A percentile compares a stretch with the other conserved stretches of the same genome.
These are phyloP conservation scores for Theileria sp. DNA, from an alignment of 169 alveolate genomes.

Conservation along the genomic window DNA sequence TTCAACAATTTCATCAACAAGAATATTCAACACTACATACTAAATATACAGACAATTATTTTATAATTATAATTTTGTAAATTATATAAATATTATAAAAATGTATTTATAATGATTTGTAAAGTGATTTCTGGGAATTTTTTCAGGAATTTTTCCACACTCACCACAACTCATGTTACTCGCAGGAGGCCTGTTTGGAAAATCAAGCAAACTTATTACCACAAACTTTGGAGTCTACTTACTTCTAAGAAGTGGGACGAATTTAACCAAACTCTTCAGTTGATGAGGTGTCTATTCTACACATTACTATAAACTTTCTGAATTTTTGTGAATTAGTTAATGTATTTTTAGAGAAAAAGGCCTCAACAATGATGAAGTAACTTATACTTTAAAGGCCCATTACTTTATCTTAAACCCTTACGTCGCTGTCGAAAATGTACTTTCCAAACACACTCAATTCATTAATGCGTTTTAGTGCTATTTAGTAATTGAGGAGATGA, in stretches of 20 bases:
- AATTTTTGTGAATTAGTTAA: conserved; percentile 35
- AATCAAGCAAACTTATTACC: conserved; percentile 63
- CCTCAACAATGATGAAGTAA: conserved; percentile 78
- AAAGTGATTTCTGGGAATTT: conserved; percentile 4
- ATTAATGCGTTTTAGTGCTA: conserved; percentile 68
- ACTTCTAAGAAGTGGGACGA: conserved; percentile 47
- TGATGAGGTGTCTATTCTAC: conserved; percentile 35
- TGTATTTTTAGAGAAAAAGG: conserved; percentile 59
- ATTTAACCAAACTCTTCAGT: conserved; percentile 45
- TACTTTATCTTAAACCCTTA: conserved; percentile 71
- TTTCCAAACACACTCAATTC: not conserved
- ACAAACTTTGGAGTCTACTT: conserved; percentile 56
- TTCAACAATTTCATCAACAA: conserved; percentile 11
- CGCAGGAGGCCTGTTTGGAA: conserved; percentile 49
- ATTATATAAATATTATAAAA: not conserved
- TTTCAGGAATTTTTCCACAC: conserved; percentile 14
- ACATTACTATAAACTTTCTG: not conserved
- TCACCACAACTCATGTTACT: conserved; percentile 24
- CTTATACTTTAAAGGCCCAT: conserved; percentile 77
- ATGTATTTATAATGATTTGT: conserved; percentile 1
- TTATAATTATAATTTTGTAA: not conserved
- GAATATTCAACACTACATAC: conserved; percentile 4
- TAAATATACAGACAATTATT: not conserved
- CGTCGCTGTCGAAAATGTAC: conserved; percentile 67
- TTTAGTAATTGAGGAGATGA: conserved; percentile 82